Percentiles rank a stretch among this genome's conserved stretches.
phyloP scores from a whole-genome alignment of 306 rosid species.

The Inga laurina region DNA sequence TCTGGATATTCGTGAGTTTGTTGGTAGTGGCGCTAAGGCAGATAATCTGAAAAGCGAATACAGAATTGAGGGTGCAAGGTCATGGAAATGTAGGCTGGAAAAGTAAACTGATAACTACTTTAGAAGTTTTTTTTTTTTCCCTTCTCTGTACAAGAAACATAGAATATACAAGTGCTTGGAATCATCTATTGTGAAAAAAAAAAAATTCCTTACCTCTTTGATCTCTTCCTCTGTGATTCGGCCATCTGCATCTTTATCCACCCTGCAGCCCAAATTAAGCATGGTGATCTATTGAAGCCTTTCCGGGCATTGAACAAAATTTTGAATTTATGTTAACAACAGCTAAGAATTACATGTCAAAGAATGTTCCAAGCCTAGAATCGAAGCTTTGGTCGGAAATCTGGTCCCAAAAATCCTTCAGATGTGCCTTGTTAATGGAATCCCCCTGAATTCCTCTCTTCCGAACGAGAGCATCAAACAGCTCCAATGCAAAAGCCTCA shows the following conservation, averaged over 20 bases:
- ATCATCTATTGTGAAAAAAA: conserved; percentile 3
- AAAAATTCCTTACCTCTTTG: conserved; percentile 52
- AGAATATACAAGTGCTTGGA: background rate
- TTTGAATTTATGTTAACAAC: background rate
- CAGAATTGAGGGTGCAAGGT: conserved; percentile 13
- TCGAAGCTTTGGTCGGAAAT: conserved; percentile 70
- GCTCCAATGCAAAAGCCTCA: conserved; percentile 59
- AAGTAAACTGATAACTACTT: background rate
- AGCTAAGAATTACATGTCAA: conserved; percentile 57
- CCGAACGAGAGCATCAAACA: conserved; percentile 64
- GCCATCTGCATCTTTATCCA: conserved; percentile 74
- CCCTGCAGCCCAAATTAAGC: conserved; percentile 52
- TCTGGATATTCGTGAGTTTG: conserved; percentile 63
- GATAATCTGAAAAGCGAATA: conserved; percentile 55
- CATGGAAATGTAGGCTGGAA: conserved; percentile 23
- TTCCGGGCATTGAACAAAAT: conserved; percentile 5
- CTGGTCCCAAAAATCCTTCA: conserved; percentile 73
- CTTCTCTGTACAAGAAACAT: background rate
- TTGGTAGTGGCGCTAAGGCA: conserved; percentile 68
- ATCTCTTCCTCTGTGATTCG: conserved; percentile 66
- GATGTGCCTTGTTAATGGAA: conserved; percentile 53
- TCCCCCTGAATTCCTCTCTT: conserved; percentile 44
- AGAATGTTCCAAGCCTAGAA: conserved; percentile 68
- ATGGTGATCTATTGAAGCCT: conserved; percentile 1
- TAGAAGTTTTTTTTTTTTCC: background rate